Percentiles rank a stretch among this genome's conserved stretches.
These are phyloP conservation scores for Pisolithus orientalis DNA, from an alignment of 768 basidiomycete genomes.

Conservation along the genomic window DNA sequence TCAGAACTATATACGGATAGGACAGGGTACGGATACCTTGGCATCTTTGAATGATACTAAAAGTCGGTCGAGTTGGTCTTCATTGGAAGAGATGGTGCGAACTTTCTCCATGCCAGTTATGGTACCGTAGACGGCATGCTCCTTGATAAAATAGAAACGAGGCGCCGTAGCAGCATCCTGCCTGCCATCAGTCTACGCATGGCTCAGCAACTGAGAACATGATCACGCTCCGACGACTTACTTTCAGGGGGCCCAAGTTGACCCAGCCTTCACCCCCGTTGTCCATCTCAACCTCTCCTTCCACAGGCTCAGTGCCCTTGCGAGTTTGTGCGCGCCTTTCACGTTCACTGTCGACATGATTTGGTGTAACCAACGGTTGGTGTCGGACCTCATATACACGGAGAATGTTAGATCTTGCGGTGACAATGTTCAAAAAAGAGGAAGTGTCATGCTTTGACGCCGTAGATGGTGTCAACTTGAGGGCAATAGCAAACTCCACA, in stretches of 20 bases:
- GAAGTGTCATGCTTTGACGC: slow-evolving; percentile 30
- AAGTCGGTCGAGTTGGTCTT: slow-evolving; percentile 82
- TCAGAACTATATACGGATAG: slow-evolving; percentile 3
- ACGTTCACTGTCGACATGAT: slow-evolving; percentile 55
- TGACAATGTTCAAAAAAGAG: slow-evolving; percentile 74
- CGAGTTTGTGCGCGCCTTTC: slow-evolving; percentile 50
- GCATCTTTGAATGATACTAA: slow-evolving; percentile 94
- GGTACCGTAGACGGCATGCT: slow-evolving; percentile 79
- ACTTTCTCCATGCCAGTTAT: slow-evolving; percentile 83
- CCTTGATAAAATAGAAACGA: slow-evolving; percentile 70
- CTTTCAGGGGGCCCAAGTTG: slow-evolving; percentile 68
- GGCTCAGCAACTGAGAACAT: slow-evolving; percentile 10
- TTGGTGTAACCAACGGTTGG: slow-evolving; percentile 50
- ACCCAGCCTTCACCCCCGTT: slow-evolving; percentile 73
- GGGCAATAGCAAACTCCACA: slow-evolving; percentile 71
- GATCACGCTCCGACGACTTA: slow-evolving; percentile 37
- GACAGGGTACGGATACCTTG: slow-evolving; percentile 52
- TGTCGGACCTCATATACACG: slow-evolving; percentile 86
- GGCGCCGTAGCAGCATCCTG: slow-evolving; percentile 51
- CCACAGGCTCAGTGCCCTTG: slow-evolving; percentile 65
- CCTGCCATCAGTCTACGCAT: slow-evolving; percentile 45
- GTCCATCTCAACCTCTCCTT: slow-evolving; percentile 78
- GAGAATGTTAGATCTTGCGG: slow-evolving; percentile 76
- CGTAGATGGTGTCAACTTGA: slow-evolving; percentile 64
- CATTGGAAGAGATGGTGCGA: slow-evolving; percentile 65